phyloP scores from a whole-genome alignment of 2,329 filamentous ascomycete species.

The Colletotrichum sp. region DNA sequence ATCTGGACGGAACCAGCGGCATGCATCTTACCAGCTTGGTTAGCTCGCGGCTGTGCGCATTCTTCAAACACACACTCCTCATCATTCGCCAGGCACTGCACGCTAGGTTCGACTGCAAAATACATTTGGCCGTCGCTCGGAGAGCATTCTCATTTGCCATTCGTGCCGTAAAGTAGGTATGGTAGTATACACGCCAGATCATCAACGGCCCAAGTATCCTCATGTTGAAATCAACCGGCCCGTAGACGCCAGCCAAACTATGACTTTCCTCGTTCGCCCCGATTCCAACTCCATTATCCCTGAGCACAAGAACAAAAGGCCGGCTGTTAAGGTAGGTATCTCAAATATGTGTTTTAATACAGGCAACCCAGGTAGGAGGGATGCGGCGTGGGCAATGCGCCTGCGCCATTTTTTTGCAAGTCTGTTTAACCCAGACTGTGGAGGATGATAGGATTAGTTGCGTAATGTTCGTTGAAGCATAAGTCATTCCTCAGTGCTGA shows the following conservation, averaged over 20 bases:
- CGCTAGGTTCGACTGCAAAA: background rate
- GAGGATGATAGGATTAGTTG: background rate
- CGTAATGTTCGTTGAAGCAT: background rate
- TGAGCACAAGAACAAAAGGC: conserved; percentile 20
- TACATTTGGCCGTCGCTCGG: background rate
- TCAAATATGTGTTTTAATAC: conserved; percentile 22
- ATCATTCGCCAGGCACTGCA: background rate
- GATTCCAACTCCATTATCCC: conserved; percentile 17
- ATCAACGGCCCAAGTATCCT: background rate
- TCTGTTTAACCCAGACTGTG: background rate
- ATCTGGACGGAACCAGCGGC: background rate
- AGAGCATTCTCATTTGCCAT: background rate
- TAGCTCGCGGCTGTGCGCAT: background rate
- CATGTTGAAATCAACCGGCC: background rate
- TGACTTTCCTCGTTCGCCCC: background rate
- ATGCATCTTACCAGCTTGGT: background rate
- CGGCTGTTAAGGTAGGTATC: conserved; percentile 19
- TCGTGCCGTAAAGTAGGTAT: background rate
- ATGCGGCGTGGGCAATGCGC: background rate
- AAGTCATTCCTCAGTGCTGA: conserved; percentile 71
- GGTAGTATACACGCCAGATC: conserved; percentile 3
- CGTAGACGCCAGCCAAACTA: background rate
- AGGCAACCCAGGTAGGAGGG: conserved; percentile 1
- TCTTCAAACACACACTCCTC: background rate
- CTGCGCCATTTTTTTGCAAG: background rate